Evolutionary conservation across 805 yeast species (phyloP), one percentile per base, ranked within the genome.

Genomic region (Lipomyces kockii): DNA sequence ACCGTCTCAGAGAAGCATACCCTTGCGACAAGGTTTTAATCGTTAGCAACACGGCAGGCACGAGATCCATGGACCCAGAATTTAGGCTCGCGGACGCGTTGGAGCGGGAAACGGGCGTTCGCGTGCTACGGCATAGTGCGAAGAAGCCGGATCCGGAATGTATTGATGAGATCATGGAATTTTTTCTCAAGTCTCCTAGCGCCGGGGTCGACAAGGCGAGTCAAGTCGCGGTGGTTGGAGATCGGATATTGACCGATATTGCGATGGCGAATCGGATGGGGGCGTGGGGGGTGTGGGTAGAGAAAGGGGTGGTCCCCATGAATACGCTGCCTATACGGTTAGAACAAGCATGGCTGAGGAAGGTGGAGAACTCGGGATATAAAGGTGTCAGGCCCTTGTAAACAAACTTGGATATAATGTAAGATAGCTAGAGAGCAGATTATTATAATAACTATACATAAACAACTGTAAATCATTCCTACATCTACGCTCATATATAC

Each of bases 231-330:
- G 88, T 95, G 5, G 85, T 95, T 11, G 99, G 99, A 0, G 99
- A 95, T 74, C 80, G 99, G 51, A 82, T 95, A 32, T 87, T 92
- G 78, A 95, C 99, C 0, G 99, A 95, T 77, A 85, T 95, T 63
- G 79, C 93, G 62, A 90, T 95, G 97, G 97, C 98, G 22, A 94
- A 95, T 74, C 82, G 88, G 82, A 92, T 94, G 97, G 97, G 97
- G 0, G 82, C 95, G 0, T 85, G 86, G 78, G 90, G 94, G 0
- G 83, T 92, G 2, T 95, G 98, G 97, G 75, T 95, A 1, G 81
- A 84, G 61, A 87, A 87, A 29, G 98, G 98, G 3, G 97, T 92
- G 3, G 80, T 80, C 64, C 77, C 80, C 56, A 84, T 89, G 1
- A 77, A 82, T 32, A 83, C 84, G 64, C 56, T 82, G 14, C 82